Evolutionary conservation across 73 alveolate species (phyloP).

Genomic region (Paramecium biaurelia): DNA sequence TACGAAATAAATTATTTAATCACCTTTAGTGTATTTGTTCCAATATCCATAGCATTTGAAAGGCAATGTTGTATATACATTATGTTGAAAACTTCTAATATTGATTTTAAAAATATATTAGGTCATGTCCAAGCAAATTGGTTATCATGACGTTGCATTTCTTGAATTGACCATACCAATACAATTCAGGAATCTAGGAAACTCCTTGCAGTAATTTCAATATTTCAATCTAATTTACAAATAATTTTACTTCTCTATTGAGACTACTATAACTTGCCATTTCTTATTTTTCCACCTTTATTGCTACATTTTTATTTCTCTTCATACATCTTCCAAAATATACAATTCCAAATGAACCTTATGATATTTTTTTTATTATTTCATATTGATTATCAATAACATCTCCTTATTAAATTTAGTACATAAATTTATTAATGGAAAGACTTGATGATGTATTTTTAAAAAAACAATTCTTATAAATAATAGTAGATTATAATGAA

Average conservation of each 20-base stretch:
- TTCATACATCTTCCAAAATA: slow-evolving; percentile 12
- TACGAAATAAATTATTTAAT: not conserved
- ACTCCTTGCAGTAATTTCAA: slow-evolving; percentile 14
- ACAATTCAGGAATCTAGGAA: slow-evolving; percentile 62
- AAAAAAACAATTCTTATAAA: not conserved
- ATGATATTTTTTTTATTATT: not conserved
- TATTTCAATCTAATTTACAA: slow-evolving; percentile 19
- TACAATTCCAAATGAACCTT: slow-evolving; percentile 63
- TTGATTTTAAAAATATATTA: not conserved
- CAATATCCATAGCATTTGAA: not conserved
- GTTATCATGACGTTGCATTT: slow-evolving; percentile 78
- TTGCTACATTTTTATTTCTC: slow-evolving; percentile 55
- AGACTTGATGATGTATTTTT: not conserved
- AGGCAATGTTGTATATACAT: not conserved
- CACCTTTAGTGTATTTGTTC: slow-evolving; percentile 28
- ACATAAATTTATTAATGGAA: not conserved
- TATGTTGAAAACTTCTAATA: not conserved
- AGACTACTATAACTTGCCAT: not conserved
- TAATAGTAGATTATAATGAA: not conserved
- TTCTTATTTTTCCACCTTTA: slow-evolving; percentile 53
- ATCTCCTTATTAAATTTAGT: slow-evolving; percentile 31
- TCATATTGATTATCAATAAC: slow-evolving; percentile 4
- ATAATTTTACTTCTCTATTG: not conserved
- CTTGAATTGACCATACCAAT: slow-evolving; percentile 68
- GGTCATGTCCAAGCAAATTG: slow-evolving; percentile 76